Percentiles rank a stretch among this genome's conserved stretches.
Evolutionary conservation across 1,284 basidiomycete genomes (phyloP).

Genomic region (Puccinia polysora): DNA sequence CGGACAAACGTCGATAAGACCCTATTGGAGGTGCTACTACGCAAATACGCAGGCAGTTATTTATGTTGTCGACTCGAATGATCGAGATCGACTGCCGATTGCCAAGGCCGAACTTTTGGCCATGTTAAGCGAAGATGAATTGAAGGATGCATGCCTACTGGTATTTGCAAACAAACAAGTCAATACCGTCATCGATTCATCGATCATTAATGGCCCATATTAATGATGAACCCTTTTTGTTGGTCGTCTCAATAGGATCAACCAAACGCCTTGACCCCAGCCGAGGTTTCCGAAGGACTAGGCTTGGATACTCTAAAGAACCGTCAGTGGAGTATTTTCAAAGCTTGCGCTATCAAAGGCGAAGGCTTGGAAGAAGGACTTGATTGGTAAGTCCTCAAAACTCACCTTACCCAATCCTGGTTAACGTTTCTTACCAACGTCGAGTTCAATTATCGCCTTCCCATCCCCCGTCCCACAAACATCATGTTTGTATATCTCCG

Average conservation of each 20-base stretch:
- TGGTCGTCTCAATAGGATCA: slow-evolving; percentile 51
- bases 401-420: background rate
- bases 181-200: background rate
- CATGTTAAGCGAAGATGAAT: slow-evolving; percentile 94
- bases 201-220: background rate
- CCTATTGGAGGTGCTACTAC: slow-evolving; percentile 99
- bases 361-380: slow-evolving; percentile 85
- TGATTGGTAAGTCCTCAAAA: slow-evolving; percentile 53
- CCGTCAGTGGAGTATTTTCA: slow-evolving; percentile 92
- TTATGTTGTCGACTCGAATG: slow-evolving; percentile 94
- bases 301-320: slow-evolving; percentile 81
- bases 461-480: background rate
- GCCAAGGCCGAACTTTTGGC: slow-evolving; percentile 89
- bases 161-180: slow-evolving; percentile 93
- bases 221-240: background rate
- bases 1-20: slow-evolving; percentile 59
- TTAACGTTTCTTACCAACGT: too few relatives aligned
- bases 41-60: slow-evolving; percentile 93
- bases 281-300: slow-evolving; percentile 83
- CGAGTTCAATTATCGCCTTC: background rate
- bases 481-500: background rate
- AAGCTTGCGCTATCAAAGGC: slow-evolving; percentile 89
- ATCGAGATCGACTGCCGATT: slow-evolving; percentile 75
- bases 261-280: slow-evolving; percentile 69
- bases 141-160: slow-evolving; percentile 83